Conservation (phyloP, 148 eudicot species). For the Suaeda aralocaspica region DNA sequence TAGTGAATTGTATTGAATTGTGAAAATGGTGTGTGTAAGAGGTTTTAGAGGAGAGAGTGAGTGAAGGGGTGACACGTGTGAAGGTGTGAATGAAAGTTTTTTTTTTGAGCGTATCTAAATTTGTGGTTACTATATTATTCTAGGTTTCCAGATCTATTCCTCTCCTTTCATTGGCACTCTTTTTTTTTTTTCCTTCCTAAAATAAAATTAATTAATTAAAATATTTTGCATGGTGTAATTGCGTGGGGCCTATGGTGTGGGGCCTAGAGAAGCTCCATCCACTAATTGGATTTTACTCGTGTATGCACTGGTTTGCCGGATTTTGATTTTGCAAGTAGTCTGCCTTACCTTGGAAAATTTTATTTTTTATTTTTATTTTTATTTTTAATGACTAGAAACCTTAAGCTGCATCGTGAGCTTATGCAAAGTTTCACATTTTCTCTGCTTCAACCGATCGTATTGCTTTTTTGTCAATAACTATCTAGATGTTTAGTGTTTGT, state of each 20-base stretch:
- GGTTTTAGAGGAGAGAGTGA: not conserved
- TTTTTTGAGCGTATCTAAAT: slow-evolving; percentile 14
- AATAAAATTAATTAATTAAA: not conserved
- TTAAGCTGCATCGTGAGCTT: too few species aligned
- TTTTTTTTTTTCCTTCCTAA: not conserved
- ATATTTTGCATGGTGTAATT: not conserved
- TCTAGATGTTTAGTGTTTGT: too few species aligned
- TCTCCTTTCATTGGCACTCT: slow-evolving; percentile 8
- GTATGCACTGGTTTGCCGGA: not conserved
- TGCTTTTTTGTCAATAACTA: too few species aligned
- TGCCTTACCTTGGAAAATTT: too few species aligned
- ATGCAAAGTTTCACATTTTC: too few species aligned
- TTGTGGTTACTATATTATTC: not conserved
- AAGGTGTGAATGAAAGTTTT: too few species aligned
- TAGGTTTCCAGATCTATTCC: slow-evolving; percentile 8
- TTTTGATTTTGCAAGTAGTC: too few species aligned
- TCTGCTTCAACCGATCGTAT: too few species aligned
- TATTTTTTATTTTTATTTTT: too few species aligned
- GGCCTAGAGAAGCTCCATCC: not conserved
- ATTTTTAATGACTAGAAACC: too few species aligned
- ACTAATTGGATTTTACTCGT: not conserved
- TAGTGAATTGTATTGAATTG: not conserved
- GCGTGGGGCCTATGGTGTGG: not conserved
- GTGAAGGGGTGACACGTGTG: slow-evolving; percentile 18
- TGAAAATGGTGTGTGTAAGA: too few species aligned